phyloP scores from a whole-genome alignment of 805 yeast species.

The Kazachstania bromeliacearum region DNA sequence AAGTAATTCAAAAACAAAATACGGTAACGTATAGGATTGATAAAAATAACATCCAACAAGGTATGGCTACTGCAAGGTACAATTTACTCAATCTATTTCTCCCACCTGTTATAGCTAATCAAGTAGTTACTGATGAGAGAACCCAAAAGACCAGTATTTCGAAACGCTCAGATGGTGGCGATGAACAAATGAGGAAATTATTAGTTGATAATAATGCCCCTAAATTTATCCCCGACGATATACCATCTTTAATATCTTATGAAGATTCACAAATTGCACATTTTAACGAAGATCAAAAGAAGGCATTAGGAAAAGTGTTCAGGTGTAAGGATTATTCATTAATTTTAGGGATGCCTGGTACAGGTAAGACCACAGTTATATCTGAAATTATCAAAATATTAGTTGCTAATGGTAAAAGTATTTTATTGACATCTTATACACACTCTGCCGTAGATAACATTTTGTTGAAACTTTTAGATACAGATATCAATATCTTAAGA shows the following conservation, averaged over 20 bases:
- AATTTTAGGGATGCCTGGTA: constrained; percentile 96
- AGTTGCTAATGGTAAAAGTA: constrained; percentile 48
- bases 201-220: constrained; percentile 30
- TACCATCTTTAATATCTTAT: constrained; percentile 17
- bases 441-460: constrained; percentile 96
- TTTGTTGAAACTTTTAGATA: constrained; percentile 53
- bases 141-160: constrained; percentile 8
- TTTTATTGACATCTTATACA: constrained; percentile 77
- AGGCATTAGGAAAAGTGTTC: constrained; percentile 59
- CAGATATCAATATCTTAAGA: constrained; percentile 46
- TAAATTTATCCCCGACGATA: constrained; percentile 11
- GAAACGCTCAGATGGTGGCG: constrained; percentile 31
- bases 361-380: constrained; percentile 89
- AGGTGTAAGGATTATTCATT: constrained; percentile 66
- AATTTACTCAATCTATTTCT: constrained; percentile 64
- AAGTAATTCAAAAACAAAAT: constrained; percentile 30
- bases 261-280: constrained; percentile 3
- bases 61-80: constrained; percentile 65
- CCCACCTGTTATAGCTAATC: constrained; percentile 25
- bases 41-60: constrained; percentile 66
- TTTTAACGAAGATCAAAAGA: constrained; percentile 63
- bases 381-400: constrained; percentile 60
- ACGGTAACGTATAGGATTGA: constrained; percentile 53
- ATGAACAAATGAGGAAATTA: constrained; percentile 24
- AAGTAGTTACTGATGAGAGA: constrained; percentile 19